Evolutionary conservation across 2,329 filamentous ascomycete genomes (phyloP).

Genomic region (Hypocreales sp.): DNA sequence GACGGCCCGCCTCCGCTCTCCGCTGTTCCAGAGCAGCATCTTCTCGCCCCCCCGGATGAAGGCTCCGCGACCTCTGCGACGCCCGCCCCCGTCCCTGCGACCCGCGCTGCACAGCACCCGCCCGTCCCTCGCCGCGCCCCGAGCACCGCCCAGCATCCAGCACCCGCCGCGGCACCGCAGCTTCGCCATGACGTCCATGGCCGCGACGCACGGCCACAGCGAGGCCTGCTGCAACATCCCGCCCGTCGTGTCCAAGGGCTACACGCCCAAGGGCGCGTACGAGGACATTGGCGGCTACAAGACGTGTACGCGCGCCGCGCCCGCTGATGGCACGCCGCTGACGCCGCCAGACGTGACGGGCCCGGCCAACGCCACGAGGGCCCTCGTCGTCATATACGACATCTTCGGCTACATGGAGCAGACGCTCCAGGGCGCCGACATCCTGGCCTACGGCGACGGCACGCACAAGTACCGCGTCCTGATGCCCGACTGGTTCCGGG

Average conservation of each 20-base stretch:
- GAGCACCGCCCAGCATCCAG: no score
- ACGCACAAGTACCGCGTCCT: constrained; percentile 66
- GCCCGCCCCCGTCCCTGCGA: no score
- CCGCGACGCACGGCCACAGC: constrained; percentile 35
- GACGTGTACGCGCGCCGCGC: constrained; percentile 21
- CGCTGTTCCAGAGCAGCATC: no score
- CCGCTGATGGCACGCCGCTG: neutral
- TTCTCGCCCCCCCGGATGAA: no score
- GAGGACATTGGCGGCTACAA: constrained; percentile 39
- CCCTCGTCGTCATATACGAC: constrained; percentile 47
- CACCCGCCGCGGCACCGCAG: no score
- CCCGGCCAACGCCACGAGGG: constrained; percentile 34
- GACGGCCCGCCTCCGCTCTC: no score
- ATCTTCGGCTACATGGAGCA: constrained; percentile 59
- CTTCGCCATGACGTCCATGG: constrained; percentile 34
- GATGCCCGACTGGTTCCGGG: constrained; percentile 85
- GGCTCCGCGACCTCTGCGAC: no score
- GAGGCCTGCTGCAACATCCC: constrained; percentile 43
- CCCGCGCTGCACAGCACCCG: no score
- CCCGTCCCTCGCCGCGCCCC: no score
- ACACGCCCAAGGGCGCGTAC: constrained; percentile 39
- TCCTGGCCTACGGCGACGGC: constrained; percentile 37
- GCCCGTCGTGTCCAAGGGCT: constrained; percentile 38
- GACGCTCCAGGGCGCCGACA: constrained; percentile 56
- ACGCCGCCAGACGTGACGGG: constrained; percentile 27